Base-by-base conservation (phyloP, 345 rosid genomes). In the Lenwebbia sp. region DNA sequence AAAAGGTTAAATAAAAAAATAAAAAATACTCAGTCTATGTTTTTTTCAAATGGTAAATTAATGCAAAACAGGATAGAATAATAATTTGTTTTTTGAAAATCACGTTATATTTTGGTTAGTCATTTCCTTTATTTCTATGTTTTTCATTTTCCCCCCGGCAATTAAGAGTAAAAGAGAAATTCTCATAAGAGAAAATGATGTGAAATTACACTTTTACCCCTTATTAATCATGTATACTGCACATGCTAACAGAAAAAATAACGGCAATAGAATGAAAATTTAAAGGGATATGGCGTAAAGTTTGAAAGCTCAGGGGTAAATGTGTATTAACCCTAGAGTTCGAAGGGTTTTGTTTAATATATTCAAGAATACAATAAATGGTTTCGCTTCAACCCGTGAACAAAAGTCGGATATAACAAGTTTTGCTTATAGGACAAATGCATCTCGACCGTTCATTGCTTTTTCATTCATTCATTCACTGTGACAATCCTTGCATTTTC, bases 41-140 rank as follows among this genome's bases (percentile, higher is more conserved):
- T 28, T 51, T 51, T 11, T 3, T 7, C 11, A 62, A 62, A 62
- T 15, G 22, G 23, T 62, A 15, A 3, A 30, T 30, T 62, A 62
- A 30, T 30, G 75, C 41, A 62, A 62, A 33, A 65, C 23, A 65
- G 7, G 76, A 65, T 30, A 65, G 40, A 30, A 15, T 23, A 8
- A 15, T 17, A n/a, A n/a, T n/a, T n/a, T n/a, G n/a, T n/a, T n/a
- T 1, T 33, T 54, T 2, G 22, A 54, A 54, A 54, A 54, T 54
- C 25, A 21, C 7, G 0, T 2, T 21, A 17, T 9, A 30, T 30
- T 30, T 65, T 3, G 6, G 40, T 0, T 33, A 8, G 76, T 15
- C 12, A 30, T 30, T 30, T 30, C 1, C 13, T 3, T 65, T 15
- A 17, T 65, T 65, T 65, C 23, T 5, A 15, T 33, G 0, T 15